Base-by-base conservation (phyloP, 2,329 filamentous ascomycete genomes). In the Clonostachys sp. region DNA sequence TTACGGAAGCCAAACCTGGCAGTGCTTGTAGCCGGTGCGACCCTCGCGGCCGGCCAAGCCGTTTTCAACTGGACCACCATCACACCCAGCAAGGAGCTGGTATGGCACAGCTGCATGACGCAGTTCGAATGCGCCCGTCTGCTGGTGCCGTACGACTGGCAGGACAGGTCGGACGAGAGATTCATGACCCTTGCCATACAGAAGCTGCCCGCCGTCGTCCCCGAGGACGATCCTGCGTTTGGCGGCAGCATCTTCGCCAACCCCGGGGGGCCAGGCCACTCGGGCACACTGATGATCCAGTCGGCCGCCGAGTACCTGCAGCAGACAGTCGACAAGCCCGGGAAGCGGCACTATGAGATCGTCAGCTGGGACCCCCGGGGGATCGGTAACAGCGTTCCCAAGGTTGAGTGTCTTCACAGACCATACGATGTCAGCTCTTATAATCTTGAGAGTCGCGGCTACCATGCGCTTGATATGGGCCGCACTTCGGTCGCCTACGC, bases 331-430 rank as follows among this genome's bases (percentile, higher is more conserved):
- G 62, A 64, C 41, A 55, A 47, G 8, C 56, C 56, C 5, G 59
- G 57, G 14, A 53, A 48, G 30, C 58, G 57, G 6, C 66, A 70
- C 48, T 71, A 71, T 40, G 68, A 71, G 46, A 61, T 73, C 13
- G 51, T 75, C 5, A 64, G 64, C 7, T 75, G 71, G 50, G 72
- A 75, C 51, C 72, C 72, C 1, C 64, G 72, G 5, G 72, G 71
- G 17, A 50, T 73, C 6, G 61, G 58, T 3, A 53, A 59, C 47
- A 68, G 63, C 4, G 61, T 61, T 8, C 72, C 72, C 0, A 46
- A 43, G 12, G 61, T 64, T 2, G 61, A 71, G 45, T 75, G 72
- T 57, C 73, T 63, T 50, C 48, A 44, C 2, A 55, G 62, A 34
- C 34, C 34, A 4, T 35, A 36, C 20, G 43, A 33, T 12, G 6